Percentiles rank a stretch among this genome's conserved stretches.
Conservation (phyloP, 1,284 basidiomycete species). For the Moesziomyces antarcticus region DNA sequence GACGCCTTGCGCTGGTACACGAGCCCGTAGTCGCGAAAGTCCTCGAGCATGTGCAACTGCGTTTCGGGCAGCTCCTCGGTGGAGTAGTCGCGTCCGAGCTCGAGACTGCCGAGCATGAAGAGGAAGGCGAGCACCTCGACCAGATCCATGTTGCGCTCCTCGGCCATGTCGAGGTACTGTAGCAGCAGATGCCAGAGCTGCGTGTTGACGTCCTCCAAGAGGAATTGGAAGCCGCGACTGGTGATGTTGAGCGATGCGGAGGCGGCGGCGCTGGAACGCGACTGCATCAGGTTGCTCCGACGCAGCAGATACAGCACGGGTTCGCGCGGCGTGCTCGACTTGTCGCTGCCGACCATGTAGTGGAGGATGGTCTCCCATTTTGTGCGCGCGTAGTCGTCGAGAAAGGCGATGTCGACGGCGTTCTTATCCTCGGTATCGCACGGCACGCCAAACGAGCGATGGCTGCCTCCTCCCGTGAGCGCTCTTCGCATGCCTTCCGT, state of each 20-base stretch:
- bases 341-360: slow-evolving; percentile 96
- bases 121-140: slow-evolving; percentile 93
- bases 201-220: slow-evolving; percentile 93
- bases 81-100: slow-evolving; percentile 74
- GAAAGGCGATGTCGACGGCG: slow-evolving; percentile 73
- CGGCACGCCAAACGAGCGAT: slow-evolving; percentile 88
- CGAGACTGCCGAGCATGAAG: slow-evolving; percentile 71
- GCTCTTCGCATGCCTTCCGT: slow-evolving; percentile 67
- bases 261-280: slow-evolving; percentile 6
- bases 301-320: slow-evolving; percentile 85
- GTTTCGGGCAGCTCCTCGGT: slow-evolving; percentile 82
- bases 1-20: slow-evolving; percentile 77
- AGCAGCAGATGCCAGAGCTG: slow-evolving; percentile 97
- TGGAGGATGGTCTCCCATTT: slow-evolving; percentile 98
- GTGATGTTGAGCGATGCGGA: slow-evolving; percentile 76
- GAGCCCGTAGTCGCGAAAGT: slow-evolving; percentile 93
- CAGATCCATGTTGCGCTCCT: slow-evolving; percentile 75
- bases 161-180: slow-evolving; percentile 74
- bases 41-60: slow-evolving; percentile 86
- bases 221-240: slow-evolving; percentile 94
- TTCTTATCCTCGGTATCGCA: slow-evolving; percentile 70
- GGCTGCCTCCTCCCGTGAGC: slow-evolving; percentile 76
- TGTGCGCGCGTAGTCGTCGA: slow-evolving; percentile 87
- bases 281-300: slow-evolving; percentile 84
- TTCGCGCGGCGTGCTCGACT: slow-evolving; percentile 76